These are phyloP conservation scores for Scorias spongiosa DNA, from an alignment of 2,329 filamentous ascomycete genomes.

Conservation along the genomic window DNA sequence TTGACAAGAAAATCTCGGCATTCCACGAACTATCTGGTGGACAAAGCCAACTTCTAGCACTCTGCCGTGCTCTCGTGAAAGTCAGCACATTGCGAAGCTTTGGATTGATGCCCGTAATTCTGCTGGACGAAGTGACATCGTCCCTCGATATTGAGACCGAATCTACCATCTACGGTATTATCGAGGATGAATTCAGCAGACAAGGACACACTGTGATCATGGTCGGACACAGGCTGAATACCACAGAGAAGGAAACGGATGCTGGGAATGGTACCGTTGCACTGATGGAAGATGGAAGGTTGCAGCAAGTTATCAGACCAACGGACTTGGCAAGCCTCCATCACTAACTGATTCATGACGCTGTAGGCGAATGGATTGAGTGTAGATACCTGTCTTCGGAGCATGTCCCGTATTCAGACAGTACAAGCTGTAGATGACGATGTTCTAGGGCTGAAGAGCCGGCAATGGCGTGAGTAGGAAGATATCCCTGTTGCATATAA, in stretches of 20 bases:
- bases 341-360: background rate
- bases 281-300: background rate
- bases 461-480: too few species aligned
- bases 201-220: conserved; percentile 2
- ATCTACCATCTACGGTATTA: background rate
- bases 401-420: too few species aligned
- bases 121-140: conserved; percentile 1
- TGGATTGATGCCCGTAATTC: background rate
- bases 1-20: background rate
- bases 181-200: conserved; percentile 1
- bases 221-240: background rate
- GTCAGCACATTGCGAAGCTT: background rate
- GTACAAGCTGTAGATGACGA: too few species aligned
- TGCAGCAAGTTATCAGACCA: background rate
- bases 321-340: background rate
- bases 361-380: too few species aligned
- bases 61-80: background rate
- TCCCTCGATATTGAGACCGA: conserved; percentile 1
- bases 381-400: too few species aligned
- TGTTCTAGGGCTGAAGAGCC: too few species aligned
- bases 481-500: too few species aligned
- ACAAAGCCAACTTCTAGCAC: background rate
- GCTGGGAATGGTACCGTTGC: background rate
- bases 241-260: background rate
- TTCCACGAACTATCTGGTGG: background rate